These are phyloP conservation scores for Nakazawaea wyomingensis DNA, from an alignment of 805 yeast species.

Conservation along the genomic window DNA sequence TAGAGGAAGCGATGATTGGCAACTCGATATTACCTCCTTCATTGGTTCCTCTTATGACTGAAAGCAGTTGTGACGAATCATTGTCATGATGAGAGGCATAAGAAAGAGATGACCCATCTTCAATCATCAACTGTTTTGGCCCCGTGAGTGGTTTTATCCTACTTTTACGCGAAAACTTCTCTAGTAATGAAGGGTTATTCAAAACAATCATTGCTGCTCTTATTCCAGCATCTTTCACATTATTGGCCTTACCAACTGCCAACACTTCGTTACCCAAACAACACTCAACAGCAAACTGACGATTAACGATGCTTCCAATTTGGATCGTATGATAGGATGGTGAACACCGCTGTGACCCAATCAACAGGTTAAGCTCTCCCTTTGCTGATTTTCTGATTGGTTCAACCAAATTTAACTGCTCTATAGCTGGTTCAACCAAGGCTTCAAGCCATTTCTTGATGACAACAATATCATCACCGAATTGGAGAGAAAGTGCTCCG, in stretches of 20 bases:
- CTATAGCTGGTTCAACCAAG: constrained; percentile 1
- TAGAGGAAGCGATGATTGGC: not conserved
- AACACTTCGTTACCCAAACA: constrained; percentile 2
- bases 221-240: constrained; percentile 5
- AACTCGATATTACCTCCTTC: not conserved
- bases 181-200: not conserved
- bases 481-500: constrained; percentile 1
- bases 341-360: not conserved
- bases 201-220: constrained; percentile 9
- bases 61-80: not conserved
- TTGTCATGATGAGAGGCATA: too few relatives aligned
- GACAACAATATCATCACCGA: not conserved
- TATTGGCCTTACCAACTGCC: constrained; percentile 5
- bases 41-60: not conserved
- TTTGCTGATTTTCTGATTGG: not conserved
- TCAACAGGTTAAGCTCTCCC: not conserved
- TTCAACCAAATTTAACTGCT: not conserved
- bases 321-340: not conserved
- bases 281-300: not conserved
- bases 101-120: not conserved
- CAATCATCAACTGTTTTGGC: not conserved
- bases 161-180: not conserved
- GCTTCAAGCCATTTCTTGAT: not conserved
- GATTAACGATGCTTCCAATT: not conserved
- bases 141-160: not conserved